Percentiles rank a stretch among this genome's conserved stretches.
Conservation (phyloP, 352 stramenopile species). For the Thraustotheca clavata region DNA sequence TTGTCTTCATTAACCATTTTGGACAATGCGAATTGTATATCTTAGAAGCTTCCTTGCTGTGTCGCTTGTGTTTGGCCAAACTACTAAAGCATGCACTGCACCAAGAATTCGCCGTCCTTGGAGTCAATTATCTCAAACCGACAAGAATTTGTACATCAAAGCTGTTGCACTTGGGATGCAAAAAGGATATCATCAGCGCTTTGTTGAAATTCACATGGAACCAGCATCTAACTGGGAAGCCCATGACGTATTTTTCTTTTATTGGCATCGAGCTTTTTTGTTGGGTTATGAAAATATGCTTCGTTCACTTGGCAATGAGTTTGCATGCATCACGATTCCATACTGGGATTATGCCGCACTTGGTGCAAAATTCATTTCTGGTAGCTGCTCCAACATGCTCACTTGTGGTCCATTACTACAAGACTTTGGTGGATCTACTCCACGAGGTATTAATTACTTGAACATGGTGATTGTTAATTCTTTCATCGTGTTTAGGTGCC, state of each 20-base stretch:
- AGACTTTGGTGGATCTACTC: slow-evolving; percentile 23
- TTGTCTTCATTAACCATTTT: too few relatives aligned
- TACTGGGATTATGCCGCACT: slow-evolving; percentile 28
- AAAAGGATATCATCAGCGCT: slow-evolving; percentile 39
- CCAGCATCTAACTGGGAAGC: slow-evolving; percentile 24
- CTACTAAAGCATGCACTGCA: neutral
- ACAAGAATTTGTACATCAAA: slow-evolving; percentile 39
- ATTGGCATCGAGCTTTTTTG: slow-evolving; percentile 32
- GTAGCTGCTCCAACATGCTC: slow-evolving; percentile 22
- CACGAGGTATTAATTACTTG: slow-evolving; percentile 13
- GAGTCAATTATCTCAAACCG: slow-evolving; percentile 7
- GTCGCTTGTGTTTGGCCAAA: too few relatives aligned
- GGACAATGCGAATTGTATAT: too few relatives aligned
- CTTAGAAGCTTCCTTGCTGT: too few relatives aligned
- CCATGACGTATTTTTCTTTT: slow-evolving; percentile 28
- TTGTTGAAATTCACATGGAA: slow-evolving; percentile 30
- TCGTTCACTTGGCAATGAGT: slow-evolving; percentile 26
- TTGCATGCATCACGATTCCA: slow-evolving; percentile 28
- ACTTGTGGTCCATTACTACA: slow-evolving; percentile 24
- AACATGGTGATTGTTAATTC: slow-evolving; percentile 12
- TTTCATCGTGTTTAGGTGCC: neutral
- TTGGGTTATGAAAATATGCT: slow-evolving; percentile 39
- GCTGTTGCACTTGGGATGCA: slow-evolving; percentile 45
- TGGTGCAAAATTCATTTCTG: slow-evolving; percentile 7
- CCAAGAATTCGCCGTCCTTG: neutral